phyloP scores from a whole-genome alignment of 2,329 filamentous ascomycete species.

The Stachybotrys chartarum region DNA sequence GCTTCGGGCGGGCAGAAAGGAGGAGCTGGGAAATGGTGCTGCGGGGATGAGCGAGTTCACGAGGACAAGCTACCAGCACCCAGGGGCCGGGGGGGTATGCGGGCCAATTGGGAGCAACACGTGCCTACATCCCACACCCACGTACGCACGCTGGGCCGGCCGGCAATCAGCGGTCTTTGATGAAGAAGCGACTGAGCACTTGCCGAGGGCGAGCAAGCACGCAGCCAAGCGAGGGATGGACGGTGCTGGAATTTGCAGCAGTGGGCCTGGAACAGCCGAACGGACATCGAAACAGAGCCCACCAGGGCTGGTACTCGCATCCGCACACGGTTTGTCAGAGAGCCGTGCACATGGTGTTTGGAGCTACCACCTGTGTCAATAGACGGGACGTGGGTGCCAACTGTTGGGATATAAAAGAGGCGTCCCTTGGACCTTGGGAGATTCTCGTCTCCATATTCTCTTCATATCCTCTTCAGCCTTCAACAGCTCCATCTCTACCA shows the following conservation, averaged over 20 bases:
- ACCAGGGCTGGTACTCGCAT: neutral
- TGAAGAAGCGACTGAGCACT: neutral
- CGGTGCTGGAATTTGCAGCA: neutral
- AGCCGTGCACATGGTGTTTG: neutral
- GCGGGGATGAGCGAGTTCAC: neutral
- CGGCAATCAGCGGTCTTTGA: neutral
- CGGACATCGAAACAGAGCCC: neutral
- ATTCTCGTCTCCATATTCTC: neutral
- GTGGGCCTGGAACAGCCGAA: neutral
- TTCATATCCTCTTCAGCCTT: neutral
- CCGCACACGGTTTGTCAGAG: neutral
- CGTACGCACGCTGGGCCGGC: neutral
- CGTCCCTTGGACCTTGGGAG: neutral
- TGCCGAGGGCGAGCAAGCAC: neutral
- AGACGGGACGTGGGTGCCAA: neutral
- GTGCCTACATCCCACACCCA: neutral
- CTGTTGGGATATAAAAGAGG: neutral
- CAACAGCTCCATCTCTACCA: neutral
- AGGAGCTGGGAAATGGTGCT: neutral
- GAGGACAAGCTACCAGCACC: neutral
- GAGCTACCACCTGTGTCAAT: neutral
- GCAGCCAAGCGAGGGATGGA: neutral
- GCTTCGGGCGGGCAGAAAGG: neutral
- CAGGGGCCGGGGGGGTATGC: neutral
- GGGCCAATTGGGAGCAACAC: conserved; percentile 1